Evolutionary conservation across 1,284 basidiomycete species (phyloP), one percentile per base, ranked within the genome.

Genomic region (Cystobasidiaceae sp.): DNA sequence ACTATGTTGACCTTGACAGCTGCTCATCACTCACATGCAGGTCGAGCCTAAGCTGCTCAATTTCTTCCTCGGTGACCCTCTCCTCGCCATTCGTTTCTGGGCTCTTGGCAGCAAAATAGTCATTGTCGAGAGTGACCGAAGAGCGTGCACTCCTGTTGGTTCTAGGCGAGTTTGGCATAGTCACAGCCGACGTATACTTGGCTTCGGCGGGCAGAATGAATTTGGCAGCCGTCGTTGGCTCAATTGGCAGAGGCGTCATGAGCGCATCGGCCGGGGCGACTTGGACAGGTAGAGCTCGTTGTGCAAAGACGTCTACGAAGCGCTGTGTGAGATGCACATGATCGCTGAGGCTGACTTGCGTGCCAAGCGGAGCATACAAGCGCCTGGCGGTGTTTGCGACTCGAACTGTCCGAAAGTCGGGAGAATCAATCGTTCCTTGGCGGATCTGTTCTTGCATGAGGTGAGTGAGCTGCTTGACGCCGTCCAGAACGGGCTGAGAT

Each of bases 321-420:
- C 73, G 52, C 64, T 73, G 74, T 28, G 74, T 70, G 17, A 70
- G 43, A n/a, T 67, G 64, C 27, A 70, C 62, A 37, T 68, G 63
- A 34, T 66, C 61, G 19, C 65, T 65, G n/a, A 66, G 37, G 8
- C 45, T 66, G 28, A 66, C 59, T 23, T 41, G 27, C 19, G 90
- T 91, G 41, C 89, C 90, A 5, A 91, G 78, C 0, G 89, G 89
- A 0, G 84, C 89, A 72, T 92, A 92, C 33, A 92, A 85, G 23
- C 86, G 78, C 13, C 87, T 81, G 2, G 88, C 87, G 37, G 87
- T 80, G 74, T 89, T 89, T 17, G 86, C 85, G 15, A 82, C 82
- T 43, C 87, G 83, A 41, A 90, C 81, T 23, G 87, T 77, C 68
- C 85, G 82, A 89, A 90, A 92, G 6, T 86, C 86, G 21, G 89